Base-by-base conservation (phyloP, 139 green algal species). In the Coccomyxa sp. region DNA sequence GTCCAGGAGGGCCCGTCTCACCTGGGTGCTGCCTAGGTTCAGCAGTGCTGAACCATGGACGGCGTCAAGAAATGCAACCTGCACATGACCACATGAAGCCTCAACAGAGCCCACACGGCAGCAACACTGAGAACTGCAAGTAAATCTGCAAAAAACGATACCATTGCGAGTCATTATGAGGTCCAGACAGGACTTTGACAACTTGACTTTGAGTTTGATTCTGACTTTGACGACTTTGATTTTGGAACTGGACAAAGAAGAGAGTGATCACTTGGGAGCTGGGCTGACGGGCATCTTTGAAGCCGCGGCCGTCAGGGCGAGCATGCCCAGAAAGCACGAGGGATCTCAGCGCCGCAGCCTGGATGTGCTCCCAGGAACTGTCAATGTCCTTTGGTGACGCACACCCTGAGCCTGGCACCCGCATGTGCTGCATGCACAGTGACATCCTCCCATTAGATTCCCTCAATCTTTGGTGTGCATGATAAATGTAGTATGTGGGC, bases 11-110 rank as follows among this genome's bases (percentile, higher is more conserved):
- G 38, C 38, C 38, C 7, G 38, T 51, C 63, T 28, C 9, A 59
- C 79, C 84, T 93, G 91, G 59, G 89, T 93, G 18, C 91, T 87
- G 0, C 89, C 90, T n/a, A 86, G 79, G 10, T n/a, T 38, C 71
- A 91, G 88, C 58, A 94, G 79, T 0, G 86, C 88, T 3, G 90
- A 93, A n/a, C 93, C 93, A 82, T 96, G 93, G 60, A 95, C 91
- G 13, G 87, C 82, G 25, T 87, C 89, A 1, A 94, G 38, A 10
- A 82, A 57, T 71, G 79, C 85, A 10, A 85, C 85, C 85, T 87
- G 83, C 51, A 81, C 68, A 90, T 79, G 1, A 79, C 28, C 28
- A 79, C 16, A 23, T 28, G 28, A 31, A 18, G 31, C 28, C n/a
- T 51, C 75, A 51, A 7, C 38, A 51, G 67, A n/a, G 67, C 67